Percentiles rank a stretch among this genome's conserved stretches.
Evolutionary conservation across 805 yeast genomes (phyloP).

Genomic region (Yamadazyma kitorensis): DNA sequence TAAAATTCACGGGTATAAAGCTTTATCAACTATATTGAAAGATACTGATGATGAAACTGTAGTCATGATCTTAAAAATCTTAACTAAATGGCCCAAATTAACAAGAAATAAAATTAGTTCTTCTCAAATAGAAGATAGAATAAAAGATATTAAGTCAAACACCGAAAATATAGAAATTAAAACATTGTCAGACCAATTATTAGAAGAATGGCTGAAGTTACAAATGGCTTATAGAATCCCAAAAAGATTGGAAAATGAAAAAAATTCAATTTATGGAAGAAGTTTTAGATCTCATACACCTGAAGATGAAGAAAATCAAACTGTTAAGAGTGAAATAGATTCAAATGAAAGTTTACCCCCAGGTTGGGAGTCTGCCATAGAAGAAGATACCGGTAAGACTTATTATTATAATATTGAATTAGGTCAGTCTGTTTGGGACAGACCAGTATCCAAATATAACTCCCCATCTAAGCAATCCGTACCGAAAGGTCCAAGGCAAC

Average conservation of each 20-base stretch:
- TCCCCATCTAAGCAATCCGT: constrained; percentile 16
- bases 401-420: constrained; percentile 56
- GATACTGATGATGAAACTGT: constrained; percentile 35
- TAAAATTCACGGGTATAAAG: constrained; percentile 82
- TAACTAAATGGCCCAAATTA: constrained; percentile 52
- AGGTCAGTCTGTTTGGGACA: constrained; percentile 57
- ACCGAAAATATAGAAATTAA: constrained; percentile 25
- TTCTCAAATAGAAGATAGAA: constrained; percentile 66
- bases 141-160: constrained; percentile 39
- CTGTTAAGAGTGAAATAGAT: constrained; percentile 2
- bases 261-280: constrained; percentile 18
- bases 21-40: constrained; percentile 61
- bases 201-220: constrained; percentile 68
- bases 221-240: constrained; percentile 87
- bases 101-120: constrained; percentile 76
- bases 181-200: constrained; percentile 40
- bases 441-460: constrained; percentile 33
- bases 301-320: constrained; percentile 1
- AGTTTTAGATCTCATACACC: constrained; percentile 17
- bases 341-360: constrained; percentile 42
- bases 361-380: constrained; percentile 65
- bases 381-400: constrained; percentile 38
- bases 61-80: constrained; percentile 51
- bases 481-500: constrained; percentile 29
- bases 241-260: constrained; percentile 38